phyloP scores from a whole-genome alignment of 2,329 filamentous ascomycete genomes.

The Proliferodiscus dingleyae region DNA sequence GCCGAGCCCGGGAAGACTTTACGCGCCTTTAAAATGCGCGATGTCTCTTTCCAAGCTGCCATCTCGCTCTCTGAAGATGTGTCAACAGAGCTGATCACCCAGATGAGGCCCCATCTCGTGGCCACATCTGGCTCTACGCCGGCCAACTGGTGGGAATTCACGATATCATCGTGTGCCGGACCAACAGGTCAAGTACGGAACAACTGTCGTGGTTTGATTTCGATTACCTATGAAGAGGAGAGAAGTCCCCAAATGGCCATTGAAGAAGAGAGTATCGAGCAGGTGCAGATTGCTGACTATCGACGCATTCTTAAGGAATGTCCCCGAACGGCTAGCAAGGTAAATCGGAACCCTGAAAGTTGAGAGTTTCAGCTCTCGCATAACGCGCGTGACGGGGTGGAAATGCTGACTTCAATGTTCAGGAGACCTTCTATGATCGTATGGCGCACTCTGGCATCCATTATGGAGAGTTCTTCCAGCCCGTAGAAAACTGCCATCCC shows the following conservation, averaged over 20 bases:
- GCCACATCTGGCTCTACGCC: background rate
- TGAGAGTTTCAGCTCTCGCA: too few species aligned
- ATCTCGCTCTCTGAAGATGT: background rate
- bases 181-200: background rate
- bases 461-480: background rate
- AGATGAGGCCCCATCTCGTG: background rate
- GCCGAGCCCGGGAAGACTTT: background rate
- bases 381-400: too few species aligned
- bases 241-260: background rate
- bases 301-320: background rate
- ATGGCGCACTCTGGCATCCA: background rate
- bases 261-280: too few species aligned
- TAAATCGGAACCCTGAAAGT: too few species aligned
- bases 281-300: background rate
- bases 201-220: conserved; percentile 1
- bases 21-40: background rate
- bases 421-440: background rate
- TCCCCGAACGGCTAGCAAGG: background rate
- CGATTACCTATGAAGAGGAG: background rate
- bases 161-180: background rate
- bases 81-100: background rate
- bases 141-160: background rate
- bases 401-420: too few species aligned
- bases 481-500: background rate
- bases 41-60: background rate